Conservation (phyloP, 306 rosid species). For the Medicago arabica region DNA sequence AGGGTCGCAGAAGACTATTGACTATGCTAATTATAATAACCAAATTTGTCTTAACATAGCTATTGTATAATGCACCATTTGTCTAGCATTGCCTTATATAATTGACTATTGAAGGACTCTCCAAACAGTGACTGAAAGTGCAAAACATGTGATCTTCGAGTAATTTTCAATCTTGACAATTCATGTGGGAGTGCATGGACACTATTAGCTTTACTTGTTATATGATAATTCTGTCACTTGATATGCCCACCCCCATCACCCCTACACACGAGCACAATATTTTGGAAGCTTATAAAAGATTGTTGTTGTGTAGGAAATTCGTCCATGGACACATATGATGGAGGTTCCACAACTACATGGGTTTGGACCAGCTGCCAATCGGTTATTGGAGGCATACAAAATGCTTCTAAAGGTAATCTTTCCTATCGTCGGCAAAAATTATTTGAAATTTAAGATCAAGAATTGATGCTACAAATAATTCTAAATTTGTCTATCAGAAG, state of each 20-base stretch:
- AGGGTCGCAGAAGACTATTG: not conserved
- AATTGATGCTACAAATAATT: not conserved
- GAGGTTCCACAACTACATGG: slow-evolving; percentile 99
- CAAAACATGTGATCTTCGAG: slow-evolving; percentile 1
- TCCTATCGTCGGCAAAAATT: slow-evolving; percentile 15
- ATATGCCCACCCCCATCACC: not conserved
- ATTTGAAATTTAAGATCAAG: slow-evolving; percentile 3
- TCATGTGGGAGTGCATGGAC: not conserved
- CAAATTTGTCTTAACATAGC: not conserved
- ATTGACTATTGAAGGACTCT: not conserved
- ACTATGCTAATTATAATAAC: not conserved
- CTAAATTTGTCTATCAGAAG: not conserved
- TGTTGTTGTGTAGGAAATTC: slow-evolving; percentile 73
- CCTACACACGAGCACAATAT: not conserved
- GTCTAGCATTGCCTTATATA: not conserved
- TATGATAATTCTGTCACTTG: slow-evolving; percentile 20
- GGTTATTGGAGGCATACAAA: slow-evolving; percentile 93
- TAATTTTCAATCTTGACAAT: slow-evolving; percentile 20
- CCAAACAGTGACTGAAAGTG: slow-evolving; percentile 11
- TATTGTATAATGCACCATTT: not conserved
- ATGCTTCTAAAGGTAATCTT: slow-evolving; percentile 86
- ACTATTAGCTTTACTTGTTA: not conserved
- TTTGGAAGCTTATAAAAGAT: slow-evolving; percentile 23
- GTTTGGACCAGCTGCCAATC: slow-evolving; percentile 97
- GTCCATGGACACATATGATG: slow-evolving; percentile 99